Evolutionary conservation across 2,329 filamentous ascomycete species (phyloP), one percentile per base, ranked within the genome.

Genomic region (Colletotrichum falcatum): DNA sequence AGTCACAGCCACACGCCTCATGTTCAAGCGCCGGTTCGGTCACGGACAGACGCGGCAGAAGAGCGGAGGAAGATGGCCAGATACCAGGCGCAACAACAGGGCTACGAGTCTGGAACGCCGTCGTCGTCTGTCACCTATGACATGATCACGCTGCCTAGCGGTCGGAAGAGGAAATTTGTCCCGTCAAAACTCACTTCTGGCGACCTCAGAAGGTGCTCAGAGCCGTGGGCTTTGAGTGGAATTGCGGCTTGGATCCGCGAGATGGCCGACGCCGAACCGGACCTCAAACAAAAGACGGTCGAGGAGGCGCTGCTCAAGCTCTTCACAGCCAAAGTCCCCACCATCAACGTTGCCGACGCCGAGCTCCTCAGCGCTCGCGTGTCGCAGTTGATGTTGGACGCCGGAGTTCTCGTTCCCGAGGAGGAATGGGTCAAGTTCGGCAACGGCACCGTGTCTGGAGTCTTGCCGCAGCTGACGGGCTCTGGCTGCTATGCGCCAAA

Each of bases 391-490:
- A 96, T 99, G 93, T 88, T 95, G 74, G 87, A 89, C 30, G 90
- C 91, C 11, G 91, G 91, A 48, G 93, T 94, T 14, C 83, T 99
- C 39, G 85, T 97, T 6, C 91, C 91, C 18, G 95, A 98, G 42
- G 96, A 99, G 80, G 97, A 99, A 82, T 99, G 97, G 96, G 92
- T 99, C 74, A 98, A 97, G 78, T 95, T 98, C 78, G 92, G 94
- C 8, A 85, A 88, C 1, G 94, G 92, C 8, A 89, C 88, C 30
- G 90, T 98, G 76, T 95, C 93, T 28, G 97, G 96, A 66, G 95
- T 99, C 5, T 84, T 99, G 54, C 98, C 93, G 87, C 97, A 99
- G 79, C 85, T 99, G 59, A 97, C 95, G 3, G 94, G 95, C 8
- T 90, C 90, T 28, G 96, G 96, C 18, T 99, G 96, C 78, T 99